phyloP scores from a whole-genome alignment of 805 yeast species.

The Suhomyces xylopsoci region DNA sequence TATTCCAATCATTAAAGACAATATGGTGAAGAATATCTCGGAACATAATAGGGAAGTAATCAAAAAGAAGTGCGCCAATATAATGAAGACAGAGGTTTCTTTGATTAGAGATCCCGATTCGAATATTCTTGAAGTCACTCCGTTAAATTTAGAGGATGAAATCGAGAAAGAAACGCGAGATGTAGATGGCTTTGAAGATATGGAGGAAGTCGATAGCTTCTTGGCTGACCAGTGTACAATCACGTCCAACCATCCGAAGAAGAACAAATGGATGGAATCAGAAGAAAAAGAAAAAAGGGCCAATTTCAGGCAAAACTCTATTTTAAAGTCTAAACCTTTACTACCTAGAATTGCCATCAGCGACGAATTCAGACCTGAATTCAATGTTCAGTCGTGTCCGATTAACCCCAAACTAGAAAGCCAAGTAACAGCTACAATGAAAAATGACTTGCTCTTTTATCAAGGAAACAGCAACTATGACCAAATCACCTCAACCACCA shows the following conservation, averaged over 20 bases:
- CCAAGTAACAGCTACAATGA: constrained; percentile 50
- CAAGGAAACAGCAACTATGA: constrained; percentile 35
- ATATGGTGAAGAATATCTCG: constrained; percentile 14
- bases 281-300: background rate
- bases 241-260: constrained; percentile 3
- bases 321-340: constrained; percentile 19
- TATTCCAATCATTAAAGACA: constrained; percentile 18
- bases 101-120: background rate
- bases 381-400: constrained; percentile 54
- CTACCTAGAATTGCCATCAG: constrained; percentile 41
- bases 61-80: constrained; percentile 19
- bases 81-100: constrained; percentile 17
- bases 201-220: constrained; percentile 6
- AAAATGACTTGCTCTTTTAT: constrained; percentile 45
- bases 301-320: background rate
- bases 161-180: background rate
- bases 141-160: background rate
- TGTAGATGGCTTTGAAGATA: constrained; percentile 3
- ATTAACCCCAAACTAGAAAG: constrained; percentile 47
- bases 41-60: constrained; percentile 19
- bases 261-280: background rate
- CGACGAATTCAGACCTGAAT: constrained; percentile 53
- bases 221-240: constrained; percentile 11
- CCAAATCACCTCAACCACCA: constrained; percentile 32
- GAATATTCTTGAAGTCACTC: constrained; percentile 5